phyloP scores from a whole-genome alignment of 345 rosid species.

The Pistacia integerrima region DNA sequence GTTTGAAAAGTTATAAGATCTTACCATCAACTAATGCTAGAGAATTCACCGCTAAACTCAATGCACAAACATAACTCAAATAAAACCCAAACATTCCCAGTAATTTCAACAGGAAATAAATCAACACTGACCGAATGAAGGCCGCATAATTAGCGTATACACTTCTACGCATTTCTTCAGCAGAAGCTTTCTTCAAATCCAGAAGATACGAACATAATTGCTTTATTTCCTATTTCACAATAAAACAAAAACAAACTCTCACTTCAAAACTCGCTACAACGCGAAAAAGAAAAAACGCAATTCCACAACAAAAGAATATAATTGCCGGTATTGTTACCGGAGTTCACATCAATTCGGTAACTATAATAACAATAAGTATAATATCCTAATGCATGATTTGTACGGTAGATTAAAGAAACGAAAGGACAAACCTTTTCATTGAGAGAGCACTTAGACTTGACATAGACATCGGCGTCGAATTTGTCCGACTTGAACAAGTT shows the following conservation, averaged over 20 bases:
- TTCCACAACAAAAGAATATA: not conserved
- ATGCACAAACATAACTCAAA: not conserved
- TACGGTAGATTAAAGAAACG: not conserved
- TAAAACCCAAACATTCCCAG: not conserved
- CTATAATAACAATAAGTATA: too few species aligned
- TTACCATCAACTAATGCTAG: too few species aligned
- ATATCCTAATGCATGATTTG: not conserved
- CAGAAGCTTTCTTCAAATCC: conserved; percentile 97
- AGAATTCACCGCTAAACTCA: not conserved
- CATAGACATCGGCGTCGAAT: conserved; percentile 89
- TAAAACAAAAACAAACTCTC: not conserved
- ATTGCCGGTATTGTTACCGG: too few species aligned
- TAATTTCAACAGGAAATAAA: not conserved
- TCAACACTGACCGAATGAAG: conserved; percentile 71
- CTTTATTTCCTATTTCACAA: conserved; percentile 70
- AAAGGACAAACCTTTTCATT: conserved; percentile 72
- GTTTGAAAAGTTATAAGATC: too few species aligned
- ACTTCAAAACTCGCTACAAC: not conserved
- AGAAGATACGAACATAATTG: conserved; percentile 76
- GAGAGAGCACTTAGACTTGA: conserved; percentile 94
- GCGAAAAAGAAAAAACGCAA: not conserved
- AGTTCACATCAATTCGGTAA: too few species aligned
- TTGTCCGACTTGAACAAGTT: conserved; percentile 82
- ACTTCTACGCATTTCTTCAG: conserved; percentile 98
- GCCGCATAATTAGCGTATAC: conserved; percentile 98